Conservation (phyloP, 805 yeast genomes). For the Candida insectorum region DNA sequence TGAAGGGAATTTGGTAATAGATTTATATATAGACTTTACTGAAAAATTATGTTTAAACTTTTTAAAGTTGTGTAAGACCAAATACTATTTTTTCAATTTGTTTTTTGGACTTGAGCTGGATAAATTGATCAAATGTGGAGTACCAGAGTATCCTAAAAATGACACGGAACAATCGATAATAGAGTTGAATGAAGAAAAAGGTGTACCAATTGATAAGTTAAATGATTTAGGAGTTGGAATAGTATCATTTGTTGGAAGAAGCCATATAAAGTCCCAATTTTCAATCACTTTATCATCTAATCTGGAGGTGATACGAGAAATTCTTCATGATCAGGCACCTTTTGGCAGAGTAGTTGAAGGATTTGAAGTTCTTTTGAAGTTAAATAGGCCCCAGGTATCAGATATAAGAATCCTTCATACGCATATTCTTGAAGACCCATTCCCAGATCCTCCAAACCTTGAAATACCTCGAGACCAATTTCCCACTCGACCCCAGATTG, state of each 20-base stretch:
- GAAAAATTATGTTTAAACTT: slow-evolving; percentile 42
- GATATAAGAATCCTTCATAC: slow-evolving; percentile 49
- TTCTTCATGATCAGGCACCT: neutral
- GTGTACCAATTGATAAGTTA: neutral
- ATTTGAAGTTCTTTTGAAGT: slow-evolving; percentile 39
- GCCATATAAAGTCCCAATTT: slow-evolving; percentile 11
- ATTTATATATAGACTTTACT: slow-evolving; percentile 30
- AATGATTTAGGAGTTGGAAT: slow-evolving; percentile 1
- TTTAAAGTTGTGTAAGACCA: slow-evolving; percentile 49
- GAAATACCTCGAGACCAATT: slow-evolving; percentile 3
- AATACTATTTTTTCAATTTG: slow-evolving; percentile 51
- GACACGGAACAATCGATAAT: slow-evolving; percentile 4
- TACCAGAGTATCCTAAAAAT: slow-evolving; percentile 40
- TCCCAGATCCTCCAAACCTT: slow-evolving; percentile 28
- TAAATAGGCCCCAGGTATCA: slow-evolving; percentile 25
- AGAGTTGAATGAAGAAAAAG: slow-evolving; percentile 1
- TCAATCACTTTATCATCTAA: slow-evolving; percentile 6
- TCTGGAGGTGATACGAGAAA: neutral
- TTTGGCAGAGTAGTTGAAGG: slow-evolving; percentile 58
- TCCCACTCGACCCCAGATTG: slow-evolving; percentile 12
- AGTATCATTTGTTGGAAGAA: slow-evolving; percentile 10
- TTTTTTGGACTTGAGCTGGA: slow-evolving; percentile 43
- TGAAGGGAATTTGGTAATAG: slow-evolving; percentile 48
- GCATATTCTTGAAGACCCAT: slow-evolving; percentile 54
- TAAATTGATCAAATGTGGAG: slow-evolving; percentile 43